These are phyloP conservation scores for Solanum infundibuliforme DNA, from an alignment of 257 asterid genomes.

Conservation along the genomic window DNA sequence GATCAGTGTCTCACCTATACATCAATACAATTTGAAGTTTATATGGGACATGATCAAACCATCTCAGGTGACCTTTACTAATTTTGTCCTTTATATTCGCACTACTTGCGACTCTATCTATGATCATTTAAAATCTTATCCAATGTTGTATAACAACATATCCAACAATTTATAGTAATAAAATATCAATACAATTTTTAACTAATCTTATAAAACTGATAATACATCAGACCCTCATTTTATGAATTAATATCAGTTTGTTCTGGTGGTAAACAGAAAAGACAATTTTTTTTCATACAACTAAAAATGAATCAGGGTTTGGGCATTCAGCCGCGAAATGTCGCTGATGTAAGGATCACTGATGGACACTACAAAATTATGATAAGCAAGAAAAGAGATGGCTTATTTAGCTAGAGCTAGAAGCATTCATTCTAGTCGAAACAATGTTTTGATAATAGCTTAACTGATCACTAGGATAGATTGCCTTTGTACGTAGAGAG, in stretches of 20 bases:
- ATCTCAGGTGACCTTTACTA: neutral
- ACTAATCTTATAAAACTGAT: neutral
- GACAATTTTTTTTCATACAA: neutral
- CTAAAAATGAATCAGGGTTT: neutral
- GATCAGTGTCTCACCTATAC: neutral
- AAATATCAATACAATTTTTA: neutral
- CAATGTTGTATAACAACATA: neutral
- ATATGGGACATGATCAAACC: neutral
- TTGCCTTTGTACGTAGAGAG: neutral
- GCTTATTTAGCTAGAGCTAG: neutral
- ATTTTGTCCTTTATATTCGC: too few species aligned
- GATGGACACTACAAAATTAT: neutral
- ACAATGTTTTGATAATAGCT: neutral
- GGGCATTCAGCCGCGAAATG: neutral
- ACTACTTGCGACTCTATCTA: too few species aligned
- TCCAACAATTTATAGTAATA: neutral
- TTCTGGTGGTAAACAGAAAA: neutral
- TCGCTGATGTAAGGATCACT: neutral
- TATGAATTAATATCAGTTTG: neutral
- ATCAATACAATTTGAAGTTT: neutral
- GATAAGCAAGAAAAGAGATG: neutral
- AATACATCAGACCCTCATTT: neutral
- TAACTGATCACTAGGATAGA: neutral
- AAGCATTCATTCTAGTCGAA: neutral
- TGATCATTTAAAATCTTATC: neutral